These are phyloP conservation scores for Nothophaeocryptopus gaeumannii DNA, from an alignment of 2,329 filamentous ascomycete genomes.

Conservation along the genomic window DNA sequence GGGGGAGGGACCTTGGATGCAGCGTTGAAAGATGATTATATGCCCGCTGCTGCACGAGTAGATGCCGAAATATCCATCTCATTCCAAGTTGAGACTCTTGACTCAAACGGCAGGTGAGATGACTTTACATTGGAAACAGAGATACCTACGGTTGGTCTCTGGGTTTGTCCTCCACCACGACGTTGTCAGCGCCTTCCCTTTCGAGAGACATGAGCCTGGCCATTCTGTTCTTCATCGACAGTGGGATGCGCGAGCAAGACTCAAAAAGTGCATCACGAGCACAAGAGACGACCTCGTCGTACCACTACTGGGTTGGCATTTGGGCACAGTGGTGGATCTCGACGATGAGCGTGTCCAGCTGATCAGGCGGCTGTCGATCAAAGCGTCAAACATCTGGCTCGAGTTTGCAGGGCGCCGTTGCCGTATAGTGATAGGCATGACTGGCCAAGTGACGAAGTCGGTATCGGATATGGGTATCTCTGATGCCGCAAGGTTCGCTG, in stretches of 20 bases:
- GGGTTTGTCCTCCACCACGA: too few relatives aligned
- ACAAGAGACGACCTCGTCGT: neutral
- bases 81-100: too few relatives aligned
- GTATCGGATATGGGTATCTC: neutral
- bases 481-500: too few relatives aligned
- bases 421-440: neutral
- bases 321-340: neutral
- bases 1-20: too few relatives aligned
- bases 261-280: neutral
- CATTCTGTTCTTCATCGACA: neutral
- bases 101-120: too few relatives aligned
- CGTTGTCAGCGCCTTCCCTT: too few relatives aligned
- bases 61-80: too few relatives aligned
- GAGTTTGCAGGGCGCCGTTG: conserved; percentile 6
- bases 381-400: conserved; percentile 2
- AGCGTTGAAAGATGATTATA: too few relatives aligned
- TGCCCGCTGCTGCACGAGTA: too few relatives aligned
- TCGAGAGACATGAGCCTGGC: too few relatives aligned
- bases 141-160: too few relatives aligned
- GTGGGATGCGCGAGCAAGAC: conserved; percentile 1
- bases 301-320: neutral
- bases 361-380: neutral
- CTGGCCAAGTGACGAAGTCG: neutral
- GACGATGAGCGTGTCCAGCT: neutral
- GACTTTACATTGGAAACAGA: too few relatives aligned